phyloP scores from a whole-genome alignment of 768 basidiomycete species.

The Psilocybe cyanescens region DNA sequence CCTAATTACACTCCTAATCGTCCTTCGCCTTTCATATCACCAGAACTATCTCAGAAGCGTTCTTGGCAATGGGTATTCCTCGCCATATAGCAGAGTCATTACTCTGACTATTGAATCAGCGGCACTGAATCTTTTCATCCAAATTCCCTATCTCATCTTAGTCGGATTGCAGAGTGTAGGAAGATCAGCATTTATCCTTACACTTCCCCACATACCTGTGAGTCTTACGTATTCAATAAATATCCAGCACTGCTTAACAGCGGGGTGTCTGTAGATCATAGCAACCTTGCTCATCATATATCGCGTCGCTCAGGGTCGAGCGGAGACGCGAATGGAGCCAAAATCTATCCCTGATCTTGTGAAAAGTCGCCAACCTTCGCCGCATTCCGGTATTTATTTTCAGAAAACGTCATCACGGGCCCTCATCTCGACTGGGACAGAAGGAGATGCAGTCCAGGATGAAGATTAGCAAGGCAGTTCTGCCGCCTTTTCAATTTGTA shows the following conservation, averaged over 20 bases:
- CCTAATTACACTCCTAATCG: constrained; percentile 10
- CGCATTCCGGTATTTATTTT: not conserved
- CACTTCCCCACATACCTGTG: constrained; percentile 16
- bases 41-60: constrained; percentile 9
- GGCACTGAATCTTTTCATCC: constrained; percentile 14
- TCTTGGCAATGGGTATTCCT: constrained; percentile 2
- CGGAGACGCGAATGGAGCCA: constrained; percentile 3
- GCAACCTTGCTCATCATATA: constrained; percentile 21
- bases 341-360: not conserved
- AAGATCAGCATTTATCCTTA: constrained; percentile 10
- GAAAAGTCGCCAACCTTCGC: not conserved
- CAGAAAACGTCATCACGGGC: not conserved
- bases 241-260: not conserved
- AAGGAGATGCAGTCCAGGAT: not conserved
- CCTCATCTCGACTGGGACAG: not conserved
- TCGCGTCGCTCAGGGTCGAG: constrained; percentile 16
- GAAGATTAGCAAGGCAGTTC: no score
- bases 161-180: not conserved
- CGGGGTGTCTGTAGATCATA: not conserved
- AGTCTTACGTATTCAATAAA: not conserved
- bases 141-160: constrained; percentile 11
- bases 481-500: no score
- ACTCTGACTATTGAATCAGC: constrained; percentile 19
- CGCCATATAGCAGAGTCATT: constrained; percentile 13
- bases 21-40: constrained; percentile 12